Conservation (phyloP, 371 early-diverging fungal genomes). For the Lichtheimia hyalospora region DNA sequence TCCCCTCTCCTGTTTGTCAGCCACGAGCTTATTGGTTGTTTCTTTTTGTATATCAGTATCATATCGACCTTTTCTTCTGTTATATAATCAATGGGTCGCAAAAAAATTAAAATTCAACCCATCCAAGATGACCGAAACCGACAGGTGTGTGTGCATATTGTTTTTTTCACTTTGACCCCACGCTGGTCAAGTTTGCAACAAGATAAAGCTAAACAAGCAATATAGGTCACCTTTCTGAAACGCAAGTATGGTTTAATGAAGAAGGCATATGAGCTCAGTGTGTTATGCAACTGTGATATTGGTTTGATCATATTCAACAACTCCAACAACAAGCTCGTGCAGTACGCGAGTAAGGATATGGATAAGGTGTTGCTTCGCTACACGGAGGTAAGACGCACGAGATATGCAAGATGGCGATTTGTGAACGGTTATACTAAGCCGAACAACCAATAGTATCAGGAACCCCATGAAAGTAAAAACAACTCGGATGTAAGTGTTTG, state of each 20-base stretch:
- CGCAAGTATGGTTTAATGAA: slow-evolving; percentile 99
- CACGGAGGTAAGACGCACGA: slow-evolving; percentile 65
- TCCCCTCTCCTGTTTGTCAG: too few species aligned
- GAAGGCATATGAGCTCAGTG: slow-evolving; percentile 98
- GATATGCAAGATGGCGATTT: background rate
- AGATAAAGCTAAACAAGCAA: background rate
- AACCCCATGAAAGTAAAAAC: slow-evolving; percentile 64
- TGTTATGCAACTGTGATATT: slow-evolving; percentile 97
- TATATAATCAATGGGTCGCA: slow-evolving; percentile 78
- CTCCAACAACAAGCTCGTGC: slow-evolving; percentile 88
- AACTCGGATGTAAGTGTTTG: slow-evolving; percentile 56
- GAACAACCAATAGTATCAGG: slow-evolving; percentile 49
- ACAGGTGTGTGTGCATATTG: slow-evolving; percentile 57
- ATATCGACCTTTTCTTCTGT: too few species aligned
- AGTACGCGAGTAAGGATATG: slow-evolving; percentile 91
- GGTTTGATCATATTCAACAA: slow-evolving; percentile 89
- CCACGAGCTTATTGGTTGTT: too few species aligned
- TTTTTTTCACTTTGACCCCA: background rate
- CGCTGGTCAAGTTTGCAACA: background rate
- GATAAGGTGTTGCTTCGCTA: slow-evolving; percentile 89
- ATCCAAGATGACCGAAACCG: slow-evolving; percentile 94
- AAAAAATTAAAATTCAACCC: slow-evolving; percentile 94
- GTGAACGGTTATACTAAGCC: background rate
- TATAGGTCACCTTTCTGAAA: slow-evolving; percentile 94
- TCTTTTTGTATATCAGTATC: too few species aligned